Evolutionary conservation across 257 asterid species (phyloP).

Genomic region (Plantago ovata): DNA sequence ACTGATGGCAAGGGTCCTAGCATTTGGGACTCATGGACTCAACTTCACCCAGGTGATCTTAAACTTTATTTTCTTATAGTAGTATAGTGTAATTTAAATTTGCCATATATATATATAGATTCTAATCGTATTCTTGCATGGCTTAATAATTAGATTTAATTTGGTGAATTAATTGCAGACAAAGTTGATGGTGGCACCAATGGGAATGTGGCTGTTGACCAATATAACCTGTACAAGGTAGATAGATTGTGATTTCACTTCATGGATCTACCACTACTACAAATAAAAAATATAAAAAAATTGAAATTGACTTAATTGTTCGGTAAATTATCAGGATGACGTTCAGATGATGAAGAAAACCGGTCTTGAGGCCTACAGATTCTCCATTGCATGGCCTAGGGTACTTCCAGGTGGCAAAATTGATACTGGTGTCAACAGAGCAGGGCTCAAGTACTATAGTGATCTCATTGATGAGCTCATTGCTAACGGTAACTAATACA

Average conservation of each 20-base stretch:
- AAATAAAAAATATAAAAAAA: too few relatives aligned
- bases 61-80: background rate
- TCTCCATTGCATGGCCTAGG: conserved; percentile 33
- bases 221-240: conserved; percentile 2
- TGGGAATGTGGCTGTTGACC: conserved; percentile 10
- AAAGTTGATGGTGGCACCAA: background rate
- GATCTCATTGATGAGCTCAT: conserved; percentile 20
- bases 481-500: conserved; percentile 21
- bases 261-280: too few relatives aligned
- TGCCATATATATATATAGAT: too few relatives aligned
- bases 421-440: background rate
- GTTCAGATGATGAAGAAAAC: background rate
- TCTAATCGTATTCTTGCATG: too few relatives aligned
- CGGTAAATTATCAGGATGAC: conserved; percentile 13
- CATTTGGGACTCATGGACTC: background rate
- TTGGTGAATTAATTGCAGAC: background rate
- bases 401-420: conserved; percentile 29
- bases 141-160: background rate
- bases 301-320: too few relatives aligned
- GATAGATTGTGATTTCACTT: background rate
- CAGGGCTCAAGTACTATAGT: conserved; percentile 28
- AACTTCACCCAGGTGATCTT: background rate
- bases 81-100: too few relatives aligned
- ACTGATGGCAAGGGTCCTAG: conserved; percentile 1
- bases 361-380: conserved; percentile 21